These are phyloP conservation scores for Lachancea sp. DNA, from an alignment of 805 yeast species.

Conservation along the genomic window DNA sequence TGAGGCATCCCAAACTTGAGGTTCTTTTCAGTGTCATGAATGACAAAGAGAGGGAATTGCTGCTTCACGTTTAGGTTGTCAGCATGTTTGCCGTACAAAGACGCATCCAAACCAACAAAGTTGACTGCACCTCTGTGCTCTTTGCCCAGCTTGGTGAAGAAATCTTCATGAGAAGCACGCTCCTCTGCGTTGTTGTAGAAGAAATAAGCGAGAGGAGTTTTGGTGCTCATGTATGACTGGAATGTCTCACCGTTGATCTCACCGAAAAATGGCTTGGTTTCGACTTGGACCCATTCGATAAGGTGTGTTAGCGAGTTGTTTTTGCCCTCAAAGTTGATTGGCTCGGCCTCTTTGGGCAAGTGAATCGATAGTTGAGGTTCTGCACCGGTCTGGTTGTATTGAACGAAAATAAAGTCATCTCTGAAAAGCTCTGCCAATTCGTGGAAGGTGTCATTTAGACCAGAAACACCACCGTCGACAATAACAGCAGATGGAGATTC, in stretches of 20 bases:
- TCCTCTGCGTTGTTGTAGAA: conserved; percentile 70
- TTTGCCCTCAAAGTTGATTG: conserved; percentile 29
- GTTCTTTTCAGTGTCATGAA: conserved; percentile 65
- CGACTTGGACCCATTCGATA: conserved; percentile 37
- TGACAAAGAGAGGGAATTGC: conserved; percentile 83
- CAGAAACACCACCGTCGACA: conserved; percentile 44
- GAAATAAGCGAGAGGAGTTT: conserved; percentile 78
- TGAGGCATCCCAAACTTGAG: conserved; percentile 76
- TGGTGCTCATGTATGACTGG: conserved; percentile 62
- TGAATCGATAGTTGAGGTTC: conserved; percentile 32
- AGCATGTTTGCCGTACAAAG: conserved; percentile 78
- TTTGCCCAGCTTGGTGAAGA: conserved; percentile 61
- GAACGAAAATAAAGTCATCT: conserved; percentile 58
- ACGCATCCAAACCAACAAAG: conserved; percentile 85
- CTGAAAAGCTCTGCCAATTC: conserved; percentile 56
- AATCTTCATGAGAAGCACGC: conserved; percentile 47
- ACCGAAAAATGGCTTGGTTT: conserved; percentile 78
- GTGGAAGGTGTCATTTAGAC: conserved; percentile 51
- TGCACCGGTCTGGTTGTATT: conserved; percentile 32
- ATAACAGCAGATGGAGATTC: conserved; percentile 42
- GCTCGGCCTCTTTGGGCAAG: conserved; percentile 28
- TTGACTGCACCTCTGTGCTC: conserved; percentile 71
- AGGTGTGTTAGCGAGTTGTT: conserved; percentile 17
- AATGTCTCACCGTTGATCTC: conserved; percentile 80
- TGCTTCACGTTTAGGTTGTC: conserved; percentile 76